Conservation (phyloP, 2,329 filamentous ascomycete genomes). For the Penicillium sp. region DNA sequence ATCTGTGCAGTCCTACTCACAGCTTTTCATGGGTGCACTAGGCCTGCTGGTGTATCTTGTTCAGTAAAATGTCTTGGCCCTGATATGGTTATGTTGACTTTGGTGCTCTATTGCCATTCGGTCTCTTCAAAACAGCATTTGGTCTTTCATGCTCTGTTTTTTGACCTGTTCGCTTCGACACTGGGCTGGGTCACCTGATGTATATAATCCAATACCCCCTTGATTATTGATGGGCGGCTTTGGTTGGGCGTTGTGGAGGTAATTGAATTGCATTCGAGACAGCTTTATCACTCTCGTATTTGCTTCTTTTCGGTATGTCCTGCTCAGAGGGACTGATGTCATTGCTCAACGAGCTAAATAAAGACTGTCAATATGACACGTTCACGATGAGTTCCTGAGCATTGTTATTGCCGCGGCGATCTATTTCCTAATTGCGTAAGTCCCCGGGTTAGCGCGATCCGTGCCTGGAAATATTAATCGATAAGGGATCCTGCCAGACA, state of each 20-base stretch:
- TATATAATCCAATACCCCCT: constrained; percentile 28
- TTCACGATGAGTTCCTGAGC: not conserved
- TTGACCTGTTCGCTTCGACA: not conserved
- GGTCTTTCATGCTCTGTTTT: not conserved
- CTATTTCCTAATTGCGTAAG: not conserved
- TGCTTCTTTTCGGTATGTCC: not conserved
- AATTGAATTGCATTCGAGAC: constrained; percentile 7
- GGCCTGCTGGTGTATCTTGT: constrained; percentile 36
- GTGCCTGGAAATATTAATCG: constrained; percentile 5
- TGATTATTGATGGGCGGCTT: constrained; percentile 18
- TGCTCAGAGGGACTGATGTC: not conserved
- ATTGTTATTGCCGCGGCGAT: not conserved
- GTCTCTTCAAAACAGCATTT: constrained; percentile 4
- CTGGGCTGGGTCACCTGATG: constrained; percentile 16
- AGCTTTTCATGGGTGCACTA: constrained; percentile 34
- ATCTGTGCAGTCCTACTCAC: constrained; percentile 31
- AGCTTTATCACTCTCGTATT: not conserved
- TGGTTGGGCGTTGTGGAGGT: constrained; percentile 17
- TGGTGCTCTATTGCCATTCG: not conserved
- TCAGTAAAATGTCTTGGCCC: constrained; percentile 14
- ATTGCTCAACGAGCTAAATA: not conserved
- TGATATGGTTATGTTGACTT: not conserved
- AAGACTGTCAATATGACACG: not conserved
- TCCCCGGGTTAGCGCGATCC: not conserved
- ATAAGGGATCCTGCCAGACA: constrained; percentile 1